Evolutionary conservation across 176 grass and related monocot species (phyloP), one percentile per base, ranked within the genome.

Genomic region (Avena atlantica): DNA sequence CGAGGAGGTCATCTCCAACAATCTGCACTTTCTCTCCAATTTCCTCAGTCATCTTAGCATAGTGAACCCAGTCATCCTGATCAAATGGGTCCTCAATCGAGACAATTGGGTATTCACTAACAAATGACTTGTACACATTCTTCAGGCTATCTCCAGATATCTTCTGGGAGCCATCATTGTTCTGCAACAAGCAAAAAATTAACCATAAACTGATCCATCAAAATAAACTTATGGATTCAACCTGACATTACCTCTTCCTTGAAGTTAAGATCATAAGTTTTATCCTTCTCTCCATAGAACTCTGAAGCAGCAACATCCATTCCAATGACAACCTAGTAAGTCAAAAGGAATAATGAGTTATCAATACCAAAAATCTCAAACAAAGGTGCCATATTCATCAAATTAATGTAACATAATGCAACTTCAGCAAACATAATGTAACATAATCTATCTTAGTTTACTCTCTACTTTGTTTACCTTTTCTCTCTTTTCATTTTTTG

Each of bases 271-370:
- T 95, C 96, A 86, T 98, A 98, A 5, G 93, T 95, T 69, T 94
- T 80, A 34, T 94, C 96, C 82, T 95, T 95, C 13, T 98, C 96
- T 56, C 34, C 85, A 50, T 87, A 98, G 82, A 98, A 98, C 45
- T 98, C 96, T 51, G 96, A 98, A 91, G 96, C 96, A 68, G 96
- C 96, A 87, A 98, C 96, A 80, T 98, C 96, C 96, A 98, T 98
- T 76, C 96, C 93, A 81, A 98, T 98, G 74, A 96, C 92, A 57
- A 98, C 96, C 96, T 98, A 42, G 5, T 65, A 88, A 13, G 72
- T 36, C 65, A 68, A 5, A 65, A 4, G 74, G 19, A 52, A 81
- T 81, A 50, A 63, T 21, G 13, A 47, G 3, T 47, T 6, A 15
- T 65, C 14, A 21, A 66, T 47, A 76, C 5, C 16, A 64, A 19